Conservation (phyloP, 2,329 filamentous ascomycete species). For the Trichoderma afroharzianum region DNA sequence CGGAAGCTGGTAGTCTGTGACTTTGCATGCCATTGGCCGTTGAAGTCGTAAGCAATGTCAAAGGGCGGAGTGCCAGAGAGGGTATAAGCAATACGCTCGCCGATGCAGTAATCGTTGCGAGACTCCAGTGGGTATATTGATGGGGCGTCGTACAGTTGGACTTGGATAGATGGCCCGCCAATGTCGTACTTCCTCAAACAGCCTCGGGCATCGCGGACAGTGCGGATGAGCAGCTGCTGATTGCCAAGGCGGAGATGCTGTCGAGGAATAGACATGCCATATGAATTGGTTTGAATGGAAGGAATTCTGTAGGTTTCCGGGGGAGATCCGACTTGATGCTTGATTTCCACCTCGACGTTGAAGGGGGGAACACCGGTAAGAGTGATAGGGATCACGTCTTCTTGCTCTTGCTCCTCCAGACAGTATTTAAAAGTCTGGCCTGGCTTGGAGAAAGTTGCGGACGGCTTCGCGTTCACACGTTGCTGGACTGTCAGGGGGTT, state of each 20-base stretch:
- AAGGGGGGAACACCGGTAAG: constrained; percentile 85
- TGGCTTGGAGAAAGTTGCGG: constrained; percentile 76
- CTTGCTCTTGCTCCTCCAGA: constrained; percentile 73
- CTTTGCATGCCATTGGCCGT: constrained; percentile 75
- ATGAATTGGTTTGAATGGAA: constrained; percentile 69
- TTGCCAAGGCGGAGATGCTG: constrained; percentile 82
- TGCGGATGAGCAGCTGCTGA: constrained; percentile 83
- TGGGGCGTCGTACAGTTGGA: constrained; percentile 89
- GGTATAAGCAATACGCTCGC: constrained; percentile 88
- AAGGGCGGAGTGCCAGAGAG: constrained; percentile 90
- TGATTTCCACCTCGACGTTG: constrained; percentile 86
- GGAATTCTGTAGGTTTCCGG: constrained; percentile 79
- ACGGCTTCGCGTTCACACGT: constrained; percentile 77
- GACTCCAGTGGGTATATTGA: constrained; percentile 85
- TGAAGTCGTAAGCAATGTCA: constrained; percentile 87
- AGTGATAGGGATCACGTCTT: constrained; percentile 83
- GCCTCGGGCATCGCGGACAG: constrained; percentile 80
- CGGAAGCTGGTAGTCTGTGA: constrained; percentile 80
- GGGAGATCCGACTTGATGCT: constrained; percentile 76
- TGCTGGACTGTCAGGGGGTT: constrained; percentile 71
- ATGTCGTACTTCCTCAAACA: constrained; percentile 76
- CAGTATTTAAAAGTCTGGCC: constrained; percentile 96
- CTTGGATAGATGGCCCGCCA: constrained; percentile 73
- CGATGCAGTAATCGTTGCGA: constrained; percentile 86
- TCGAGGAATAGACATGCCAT: constrained; percentile 80